phyloP scores from a whole-genome alignment of 768 basidiomycete genomes.

The Podaxis carcinomalis region DNA sequence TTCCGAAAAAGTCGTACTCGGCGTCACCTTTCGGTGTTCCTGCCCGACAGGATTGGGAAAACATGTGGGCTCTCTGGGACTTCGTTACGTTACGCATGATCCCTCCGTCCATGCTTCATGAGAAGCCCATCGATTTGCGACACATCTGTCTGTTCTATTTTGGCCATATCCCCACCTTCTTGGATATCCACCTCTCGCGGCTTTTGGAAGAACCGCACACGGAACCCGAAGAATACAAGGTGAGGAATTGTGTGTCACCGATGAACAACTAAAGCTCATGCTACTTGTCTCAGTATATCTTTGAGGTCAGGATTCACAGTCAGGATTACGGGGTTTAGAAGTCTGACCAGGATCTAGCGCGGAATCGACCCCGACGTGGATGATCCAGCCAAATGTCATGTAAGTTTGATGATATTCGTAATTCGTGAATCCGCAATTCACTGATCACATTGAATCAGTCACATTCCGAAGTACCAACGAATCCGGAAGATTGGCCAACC shows the following conservation, averaged over 20 bases:
- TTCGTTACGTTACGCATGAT: constrained; percentile 83
- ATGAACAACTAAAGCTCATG: background rate
- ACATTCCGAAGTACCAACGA: constrained; percentile 83
- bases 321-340: background rate
- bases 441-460: constrained; percentile 38
- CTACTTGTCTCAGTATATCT: constrained; percentile 49
- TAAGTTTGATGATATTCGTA: constrained; percentile 29
- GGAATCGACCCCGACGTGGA: constrained; percentile 97
- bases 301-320: constrained; percentile 47
- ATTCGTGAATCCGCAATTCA: background rate
- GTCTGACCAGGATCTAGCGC: constrained; percentile 41
- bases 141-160: constrained; percentile 97
- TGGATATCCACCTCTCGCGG: constrained; percentile 85
- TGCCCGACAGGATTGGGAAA: constrained; percentile 70
- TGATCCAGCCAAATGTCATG: constrained; percentile 83
- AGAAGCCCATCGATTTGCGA: constrained; percentile 90
- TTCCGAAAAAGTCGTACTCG: background rate
- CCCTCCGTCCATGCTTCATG: constrained; percentile 74
- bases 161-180: constrained; percentile 90
- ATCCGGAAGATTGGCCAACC: constrained; percentile 84
- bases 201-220: constrained; percentile 75
- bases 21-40: constrained; percentile 65
- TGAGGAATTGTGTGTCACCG: constrained; percentile 10
- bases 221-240: constrained; percentile 80
- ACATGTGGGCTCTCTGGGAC: constrained; percentile 89